Conservation (phyloP, 345 rosid species). For the Draba incana region DNA sequence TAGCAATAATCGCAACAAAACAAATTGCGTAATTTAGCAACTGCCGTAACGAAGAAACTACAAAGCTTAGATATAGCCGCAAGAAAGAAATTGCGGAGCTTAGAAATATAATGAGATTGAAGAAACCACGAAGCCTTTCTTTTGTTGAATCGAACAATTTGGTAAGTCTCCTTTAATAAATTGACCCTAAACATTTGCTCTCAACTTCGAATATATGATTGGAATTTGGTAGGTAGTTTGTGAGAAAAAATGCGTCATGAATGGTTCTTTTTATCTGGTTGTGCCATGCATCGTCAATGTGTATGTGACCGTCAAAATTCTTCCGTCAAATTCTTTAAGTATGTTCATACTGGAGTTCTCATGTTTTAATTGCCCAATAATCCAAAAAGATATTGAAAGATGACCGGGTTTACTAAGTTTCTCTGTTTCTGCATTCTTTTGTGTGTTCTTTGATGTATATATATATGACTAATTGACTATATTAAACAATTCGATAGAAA, state of each 20-base stretch:
- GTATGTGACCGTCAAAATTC: constrained; percentile 25
- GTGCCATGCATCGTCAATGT: constrained; percentile 22
- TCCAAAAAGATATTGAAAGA: too few relatives aligned
- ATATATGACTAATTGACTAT: too few relatives aligned
- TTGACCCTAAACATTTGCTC: constrained; percentile 18
- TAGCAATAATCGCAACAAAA: background rate
- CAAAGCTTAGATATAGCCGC: background rate
- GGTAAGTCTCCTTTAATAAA: constrained; percentile 7
- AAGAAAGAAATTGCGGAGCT: background rate
- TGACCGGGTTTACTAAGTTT: too few relatives aligned
- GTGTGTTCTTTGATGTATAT: too few relatives aligned
- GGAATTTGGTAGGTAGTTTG: background rate
- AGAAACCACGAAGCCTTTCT: constrained; percentile 1
- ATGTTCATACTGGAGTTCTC: too few relatives aligned
- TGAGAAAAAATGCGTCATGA: background rate
- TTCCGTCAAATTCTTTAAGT: too few relatives aligned
- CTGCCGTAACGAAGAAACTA: background rate
- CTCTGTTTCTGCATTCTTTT: too few relatives aligned
- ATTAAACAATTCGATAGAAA: too few relatives aligned
- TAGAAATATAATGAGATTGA: background rate
- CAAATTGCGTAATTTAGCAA: constrained; percentile 2
- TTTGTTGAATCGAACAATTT: constrained; percentile 22
- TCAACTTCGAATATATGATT: background rate
- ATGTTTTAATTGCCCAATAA: too few relatives aligned
- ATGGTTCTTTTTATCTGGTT: constrained; percentile 22